Evolutionary conservation across 2,329 filamentous ascomycete genomes (phyloP).

Genomic region (Paracorniculantispora psalliotae): DNA sequence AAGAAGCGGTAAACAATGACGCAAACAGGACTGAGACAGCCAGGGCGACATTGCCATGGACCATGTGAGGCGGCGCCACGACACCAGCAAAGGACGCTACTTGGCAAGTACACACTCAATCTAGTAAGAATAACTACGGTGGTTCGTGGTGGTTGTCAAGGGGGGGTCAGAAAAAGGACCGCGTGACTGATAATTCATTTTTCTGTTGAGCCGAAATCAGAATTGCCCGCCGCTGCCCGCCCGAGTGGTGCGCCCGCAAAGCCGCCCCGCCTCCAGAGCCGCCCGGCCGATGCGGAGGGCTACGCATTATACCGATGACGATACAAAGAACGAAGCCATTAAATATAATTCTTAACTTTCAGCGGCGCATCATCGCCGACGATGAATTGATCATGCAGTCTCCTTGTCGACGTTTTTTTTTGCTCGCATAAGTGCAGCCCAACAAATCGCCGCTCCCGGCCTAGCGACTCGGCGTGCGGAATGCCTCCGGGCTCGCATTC

Average conservation of each 20-base stretch:
- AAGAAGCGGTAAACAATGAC: background rate
- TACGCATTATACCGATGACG: background rate
- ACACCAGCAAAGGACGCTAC: too few relatives aligned
- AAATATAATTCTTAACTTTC: too few relatives aligned
- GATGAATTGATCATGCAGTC: too few relatives aligned
- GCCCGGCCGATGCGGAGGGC: background rate
- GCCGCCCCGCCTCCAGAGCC: slow-evolving; percentile 4
- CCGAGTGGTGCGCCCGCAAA: background rate
- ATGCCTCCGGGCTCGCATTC: background rate
- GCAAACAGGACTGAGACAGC: too few relatives aligned
- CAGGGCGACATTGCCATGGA: background rate
- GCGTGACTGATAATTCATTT: background rate
- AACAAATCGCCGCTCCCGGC: background rate
- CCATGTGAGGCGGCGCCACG: too few relatives aligned
- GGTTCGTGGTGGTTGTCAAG: background rate
- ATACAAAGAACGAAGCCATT: too few relatives aligned
- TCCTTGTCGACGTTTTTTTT: too few relatives aligned
- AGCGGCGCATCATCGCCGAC: too few relatives aligned
- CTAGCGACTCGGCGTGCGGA: background rate
- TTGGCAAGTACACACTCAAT: too few relatives aligned
- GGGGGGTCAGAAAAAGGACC: background rate
- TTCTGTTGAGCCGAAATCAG: background rate
- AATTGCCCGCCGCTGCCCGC: slow-evolving; percentile 11
- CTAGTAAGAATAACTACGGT: too few relatives aligned
- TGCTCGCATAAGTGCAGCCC: too few relatives aligned